These are phyloP conservation scores for Olyra latifolia DNA, from an alignment of 176 grass and related monocot genomes.

Conservation along the genomic window DNA sequence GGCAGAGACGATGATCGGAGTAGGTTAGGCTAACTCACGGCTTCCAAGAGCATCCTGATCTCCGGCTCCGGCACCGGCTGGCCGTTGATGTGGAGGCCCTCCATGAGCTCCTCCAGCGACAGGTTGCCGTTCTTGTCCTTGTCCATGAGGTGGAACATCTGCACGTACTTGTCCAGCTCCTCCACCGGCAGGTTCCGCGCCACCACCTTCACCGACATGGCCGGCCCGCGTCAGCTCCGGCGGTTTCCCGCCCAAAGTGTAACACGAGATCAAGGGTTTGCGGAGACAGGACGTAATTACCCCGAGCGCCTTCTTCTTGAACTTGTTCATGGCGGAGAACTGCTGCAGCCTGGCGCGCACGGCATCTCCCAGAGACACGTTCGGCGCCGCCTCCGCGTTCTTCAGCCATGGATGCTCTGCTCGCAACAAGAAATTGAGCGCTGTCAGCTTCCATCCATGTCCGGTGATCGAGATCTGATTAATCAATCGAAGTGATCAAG, in stretches of 20 bases:
- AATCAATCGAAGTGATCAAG: not conserved
- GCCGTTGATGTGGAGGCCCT: slow-evolving; percentile 66
- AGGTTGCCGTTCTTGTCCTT: slow-evolving; percentile 81
- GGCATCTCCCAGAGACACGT: slow-evolving; percentile 60
- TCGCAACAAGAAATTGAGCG: not conserved
- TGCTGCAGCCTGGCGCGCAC: slow-evolving; percentile 67
- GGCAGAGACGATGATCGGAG: not conserved
- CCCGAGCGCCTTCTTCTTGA: slow-evolving; percentile 73
- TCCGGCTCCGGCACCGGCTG: slow-evolving; percentile 58
- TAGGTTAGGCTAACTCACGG: slow-evolving; percentile 33
- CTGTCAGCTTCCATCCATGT: not conserved
- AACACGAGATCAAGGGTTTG: not conserved
- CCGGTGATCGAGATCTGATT: not conserved
- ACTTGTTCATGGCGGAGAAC: slow-evolving; percentile 81
- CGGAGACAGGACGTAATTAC: slow-evolving; percentile 18
- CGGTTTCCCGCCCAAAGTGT: not conserved
- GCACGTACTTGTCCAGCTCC: slow-evolving; percentile 68
- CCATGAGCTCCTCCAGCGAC: slow-evolving; percentile 77
- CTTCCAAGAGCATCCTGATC: slow-evolving; percentile 82
- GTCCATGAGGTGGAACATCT: slow-evolving; percentile 92
- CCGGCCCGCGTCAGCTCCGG: not conserved
- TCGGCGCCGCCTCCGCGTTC: slow-evolving; percentile 58
- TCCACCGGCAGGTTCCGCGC: slow-evolving; percentile 69
- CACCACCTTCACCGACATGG: slow-evolving; percentile 50
- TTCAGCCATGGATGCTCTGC: slow-evolving; percentile 86